Base-by-base conservation (phyloP, 345 rosid species). In the Cardamine chenopodiifolia region DNA sequence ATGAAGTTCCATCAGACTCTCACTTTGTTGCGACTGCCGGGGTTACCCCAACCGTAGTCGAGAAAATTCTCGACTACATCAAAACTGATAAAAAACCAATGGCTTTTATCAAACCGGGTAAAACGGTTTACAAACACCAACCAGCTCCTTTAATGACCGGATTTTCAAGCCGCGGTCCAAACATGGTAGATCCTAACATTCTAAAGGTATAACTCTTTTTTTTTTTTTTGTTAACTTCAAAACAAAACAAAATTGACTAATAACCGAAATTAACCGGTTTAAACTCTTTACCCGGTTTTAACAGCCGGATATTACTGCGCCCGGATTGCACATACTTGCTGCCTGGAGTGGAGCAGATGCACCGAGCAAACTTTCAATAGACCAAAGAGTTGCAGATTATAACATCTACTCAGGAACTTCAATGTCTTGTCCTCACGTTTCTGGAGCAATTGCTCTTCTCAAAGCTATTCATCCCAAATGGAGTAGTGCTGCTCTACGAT, bases 351-450 rank as follows among this genome's bases (percentile, higher is more conserved):
- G 75, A 62, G 89, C 79, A 11, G 66, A 79, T 29, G 52, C 91
- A 0, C 90, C 90, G 0, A 76, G 83, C 14, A 86, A 86, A 78
- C 2, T 82, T 4, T 49, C 75, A 8, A 12, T 34, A 1, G 97
- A 94, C 67, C 62, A 68, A 6, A 79, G 94, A 62, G 28, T 50
- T 1, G 87, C 86, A 0, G 49, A 72, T 52, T 94, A 63, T 66
- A 87, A 85, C 29, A 6, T 90, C 0, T 8, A 52, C 6, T 79
- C 96, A 1, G 98, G 98, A 58, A 94, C 98, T 74, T 94, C 98
- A 3, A 94, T 94, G 98, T 77, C 98, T 62, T 82, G 88, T 74
- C 97, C 98, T 71, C 98, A 94, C 80, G 96, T 91, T 22, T 82
- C 96, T 10, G 98, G 85, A 23, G 81, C 81, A 6, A 90, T 86